Percentiles rank a stretch among this genome's conserved stretches.
Evolutionary conservation across 2,329 filamentous ascomycete genomes (phyloP).

Genomic region (Trichoderma endophyticum): DNA sequence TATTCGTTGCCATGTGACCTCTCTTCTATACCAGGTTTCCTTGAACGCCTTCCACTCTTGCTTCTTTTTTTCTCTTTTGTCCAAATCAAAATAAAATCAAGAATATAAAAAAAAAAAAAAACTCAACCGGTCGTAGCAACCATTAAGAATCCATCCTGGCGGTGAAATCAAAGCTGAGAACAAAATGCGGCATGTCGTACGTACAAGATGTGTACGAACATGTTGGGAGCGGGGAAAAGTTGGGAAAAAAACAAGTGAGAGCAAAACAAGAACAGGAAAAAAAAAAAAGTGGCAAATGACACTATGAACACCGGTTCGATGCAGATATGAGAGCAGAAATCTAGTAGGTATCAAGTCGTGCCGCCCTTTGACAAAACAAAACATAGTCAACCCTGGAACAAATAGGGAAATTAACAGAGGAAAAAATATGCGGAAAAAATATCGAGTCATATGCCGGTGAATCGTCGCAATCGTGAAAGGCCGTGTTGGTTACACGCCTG

Average conservation of each 20-base stretch:
- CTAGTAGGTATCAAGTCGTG: slow-evolving; percentile 23
- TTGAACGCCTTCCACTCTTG: slow-evolving; percentile 19
- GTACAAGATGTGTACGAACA: neutral
- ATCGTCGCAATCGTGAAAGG: slow-evolving; percentile 16
- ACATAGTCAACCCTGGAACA: slow-evolving; percentile 16
- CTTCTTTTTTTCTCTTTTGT: slow-evolving; percentile 13
- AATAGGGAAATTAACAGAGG: neutral
- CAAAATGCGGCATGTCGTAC: neutral
- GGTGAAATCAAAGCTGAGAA: neutral
- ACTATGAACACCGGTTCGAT: slow-evolving; percentile 27
- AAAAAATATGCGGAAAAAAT: slow-evolving; percentile 15
- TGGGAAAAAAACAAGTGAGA: neutral
- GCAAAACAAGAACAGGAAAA: slow-evolving; percentile 15
- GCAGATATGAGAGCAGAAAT: slow-evolving; percentile 27
- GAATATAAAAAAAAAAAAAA: slow-evolving; percentile 1
- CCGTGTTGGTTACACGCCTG: neutral
- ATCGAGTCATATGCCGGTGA: slow-evolving; percentile 8
- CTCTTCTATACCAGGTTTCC: slow-evolving; percentile 22
- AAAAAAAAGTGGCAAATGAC: slow-evolving; percentile 22
- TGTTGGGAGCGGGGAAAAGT: neutral
- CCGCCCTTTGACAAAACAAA: slow-evolving; percentile 20
- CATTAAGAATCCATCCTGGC: slow-evolving; percentile 9
- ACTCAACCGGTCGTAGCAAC: slow-evolving; percentile 13
- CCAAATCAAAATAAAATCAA: slow-evolving; percentile 20
- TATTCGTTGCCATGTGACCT: slow-evolving; percentile 21